These are phyloP conservation scores for Phragmites australis DNA, from an alignment of 176 grass and related monocot genomes.

Conservation along the genomic window DNA sequence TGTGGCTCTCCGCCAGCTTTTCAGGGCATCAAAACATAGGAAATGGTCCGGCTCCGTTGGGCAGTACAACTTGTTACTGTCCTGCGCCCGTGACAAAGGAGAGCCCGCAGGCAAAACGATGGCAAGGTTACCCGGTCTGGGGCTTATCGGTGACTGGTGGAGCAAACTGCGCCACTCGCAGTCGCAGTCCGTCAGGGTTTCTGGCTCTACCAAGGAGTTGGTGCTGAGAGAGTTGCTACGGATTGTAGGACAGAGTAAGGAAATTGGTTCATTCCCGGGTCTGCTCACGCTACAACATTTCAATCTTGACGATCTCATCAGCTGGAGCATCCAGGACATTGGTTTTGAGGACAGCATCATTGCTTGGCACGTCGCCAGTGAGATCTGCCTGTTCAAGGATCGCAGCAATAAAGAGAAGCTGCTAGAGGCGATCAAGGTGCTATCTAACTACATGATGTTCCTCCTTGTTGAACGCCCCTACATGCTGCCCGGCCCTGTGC, in stretches of 20 bases:
- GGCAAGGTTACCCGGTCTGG: constrained; percentile 24
- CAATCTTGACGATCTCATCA: too few species aligned
- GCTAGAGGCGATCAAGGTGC: constrained; percentile 14
- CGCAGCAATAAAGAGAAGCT: constrained; percentile 21
- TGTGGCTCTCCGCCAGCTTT: too few species aligned
- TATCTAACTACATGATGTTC: constrained; percentile 40
- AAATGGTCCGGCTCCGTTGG: constrained; percentile 32
- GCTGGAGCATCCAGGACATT: constrained; percentile 47
- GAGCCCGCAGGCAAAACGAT: constrained; percentile 21
- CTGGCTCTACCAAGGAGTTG: neutral
- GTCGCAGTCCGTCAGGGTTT: neutral
- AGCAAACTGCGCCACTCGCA: neutral
- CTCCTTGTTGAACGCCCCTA: constrained; percentile 24
- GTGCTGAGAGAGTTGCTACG: neutral
- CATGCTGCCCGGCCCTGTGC: constrained; percentile 32
- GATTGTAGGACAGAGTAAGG: neutral
- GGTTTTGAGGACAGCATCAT: constrained; percentile 37
- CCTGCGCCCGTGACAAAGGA: constrained; percentile 22
- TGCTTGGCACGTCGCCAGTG: constrained; percentile 35
- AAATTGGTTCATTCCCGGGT: too few species aligned
- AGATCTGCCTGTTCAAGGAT: constrained; percentile 25
- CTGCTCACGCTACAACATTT: too few species aligned
- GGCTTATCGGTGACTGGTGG: constrained; percentile 37
- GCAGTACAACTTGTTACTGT: constrained; percentile 37
- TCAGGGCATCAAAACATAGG: too few species aligned